Percentiles rank a stretch among this genome's conserved stretches.
Evolutionary conservation across 805 yeast genomes (phyloP).

Genomic region (Starmerella floricola): DNA sequence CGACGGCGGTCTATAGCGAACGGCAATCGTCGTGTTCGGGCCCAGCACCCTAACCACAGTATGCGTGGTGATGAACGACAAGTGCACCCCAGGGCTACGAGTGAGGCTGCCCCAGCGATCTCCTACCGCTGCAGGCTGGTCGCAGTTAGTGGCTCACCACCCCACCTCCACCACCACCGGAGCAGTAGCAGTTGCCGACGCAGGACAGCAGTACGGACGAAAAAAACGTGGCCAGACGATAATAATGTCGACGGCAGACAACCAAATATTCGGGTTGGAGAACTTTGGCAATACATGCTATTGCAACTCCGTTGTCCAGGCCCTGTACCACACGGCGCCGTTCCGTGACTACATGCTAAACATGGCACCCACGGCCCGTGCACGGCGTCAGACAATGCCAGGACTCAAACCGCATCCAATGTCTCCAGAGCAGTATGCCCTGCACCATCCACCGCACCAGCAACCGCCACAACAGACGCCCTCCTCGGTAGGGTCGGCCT

Average conservation of each 20-base stretch:
- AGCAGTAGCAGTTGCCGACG: too few species aligned
- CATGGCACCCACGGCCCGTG: slow-evolving; percentile 25
- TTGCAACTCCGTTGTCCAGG: slow-evolving; percentile 84
- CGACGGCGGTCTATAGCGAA: too few species aligned
- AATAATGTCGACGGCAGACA: slow-evolving; percentile 6
- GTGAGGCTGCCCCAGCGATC: too few species aligned
- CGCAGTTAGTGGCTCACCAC: too few species aligned
- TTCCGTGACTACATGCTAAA: slow-evolving; percentile 45
- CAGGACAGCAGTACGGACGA: too few species aligned
- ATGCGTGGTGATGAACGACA: slow-evolving; percentile 19
- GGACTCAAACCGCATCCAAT: slow-evolving; percentile 29
- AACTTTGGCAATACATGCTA: slow-evolving; percentile 65
- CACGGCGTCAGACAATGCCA: slow-evolving; percentile 29
- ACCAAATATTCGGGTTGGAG: slow-evolving; percentile 35
- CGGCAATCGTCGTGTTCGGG: background rate
- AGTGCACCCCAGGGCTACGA: too few species aligned
- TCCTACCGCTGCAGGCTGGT: too few species aligned
- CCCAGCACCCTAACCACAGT: background rate
- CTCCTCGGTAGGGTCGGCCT: too few species aligned
- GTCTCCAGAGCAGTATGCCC: background rate
- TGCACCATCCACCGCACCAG: background rate
- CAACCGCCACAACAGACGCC: too few species aligned
- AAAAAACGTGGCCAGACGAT: too few species aligned
- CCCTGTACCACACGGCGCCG: slow-evolving; percentile 59
- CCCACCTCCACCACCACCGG: too few species aligned